Evolutionary conservation across 2,329 filamentous ascomycete genomes (phyloP).

Genomic region (Teratosphaeriaceae sp.): DNA sequence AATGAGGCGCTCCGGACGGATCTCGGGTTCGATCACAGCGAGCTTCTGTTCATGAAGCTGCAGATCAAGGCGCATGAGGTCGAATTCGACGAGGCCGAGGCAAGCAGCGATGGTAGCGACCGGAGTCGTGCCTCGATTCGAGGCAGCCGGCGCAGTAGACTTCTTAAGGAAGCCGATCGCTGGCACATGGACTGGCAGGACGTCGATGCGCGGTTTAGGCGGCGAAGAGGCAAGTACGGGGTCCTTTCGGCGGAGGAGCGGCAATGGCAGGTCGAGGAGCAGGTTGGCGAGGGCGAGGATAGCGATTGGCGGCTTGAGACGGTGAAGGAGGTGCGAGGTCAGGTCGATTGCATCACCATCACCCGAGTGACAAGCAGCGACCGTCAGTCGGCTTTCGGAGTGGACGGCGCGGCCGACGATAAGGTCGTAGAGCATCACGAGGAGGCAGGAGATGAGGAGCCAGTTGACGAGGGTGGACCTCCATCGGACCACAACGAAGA

Average conservation of each 20-base stretch:
- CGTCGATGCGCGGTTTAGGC: constrained; percentile 26
- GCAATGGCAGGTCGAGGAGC: constrained; percentile 8
- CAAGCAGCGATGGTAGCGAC: no score
- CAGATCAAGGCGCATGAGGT: constrained; percentile 29
- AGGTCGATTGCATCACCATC: constrained; percentile 23
- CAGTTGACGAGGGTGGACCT: no score
- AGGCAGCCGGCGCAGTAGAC: constrained; percentile 7
- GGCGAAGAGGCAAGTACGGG: constrained; percentile 24
- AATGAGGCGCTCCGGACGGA: constrained; percentile 32
- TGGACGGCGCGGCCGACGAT: background rate
- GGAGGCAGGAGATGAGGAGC: background rate
- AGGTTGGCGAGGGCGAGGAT: constrained; percentile 3
- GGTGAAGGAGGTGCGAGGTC: constrained; percentile 17
- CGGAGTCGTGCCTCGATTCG: no score
- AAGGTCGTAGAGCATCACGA: constrained; percentile 2
- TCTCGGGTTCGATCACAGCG: constrained; percentile 32
- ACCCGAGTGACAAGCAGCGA: constrained; percentile 14
- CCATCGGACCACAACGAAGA: no score
- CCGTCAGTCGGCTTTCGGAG: constrained; percentile 2
- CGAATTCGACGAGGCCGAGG: constrained; percentile 6
- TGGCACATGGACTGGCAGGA: constrained; percentile 32
- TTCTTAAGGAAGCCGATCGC: constrained; percentile 27
- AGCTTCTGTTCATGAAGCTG: constrained; percentile 34
- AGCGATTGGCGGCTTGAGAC: constrained; percentile 22
- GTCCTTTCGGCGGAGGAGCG: constrained; percentile 12